Base-by-base conservation (phyloP, 495 filamentous ascomycete species). In the Schizothecium vesticola region DNA sequence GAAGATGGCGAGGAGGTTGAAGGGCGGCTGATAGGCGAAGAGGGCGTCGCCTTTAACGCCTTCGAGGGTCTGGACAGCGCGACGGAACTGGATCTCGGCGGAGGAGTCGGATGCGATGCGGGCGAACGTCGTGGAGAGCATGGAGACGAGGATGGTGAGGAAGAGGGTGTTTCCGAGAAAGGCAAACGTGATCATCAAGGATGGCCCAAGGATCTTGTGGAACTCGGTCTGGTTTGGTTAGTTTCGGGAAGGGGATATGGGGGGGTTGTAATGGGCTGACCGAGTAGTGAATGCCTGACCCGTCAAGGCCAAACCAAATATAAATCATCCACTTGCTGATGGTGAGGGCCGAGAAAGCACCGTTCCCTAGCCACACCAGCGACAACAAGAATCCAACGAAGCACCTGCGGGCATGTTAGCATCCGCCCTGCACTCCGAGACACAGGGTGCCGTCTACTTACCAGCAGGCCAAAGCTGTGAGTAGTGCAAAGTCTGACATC, bases 241-340 rank as follows among this genome's bases (percentile, higher is more conserved):
- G 12, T 24, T 6, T 24, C n/a, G 61, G 25, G 13, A 4, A 16
- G 1, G 5, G 33, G 43, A 72, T 11, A 5, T 24, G n/a, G 7
- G 21, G 10, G 4, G 57, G 28, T 3, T 23, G 10, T 1, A 16
- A 12, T 28, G 28, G 43, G 69, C 79, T 29, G 67, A 83, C 83
- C 13, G 89, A 90, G 69, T 84, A 77, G 68, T 89, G 82, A 33
- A 92, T 88, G 5, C 90, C 90, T 1, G 88, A 91, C 10, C 89
- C 90, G 66, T 92, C 90, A 13, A 92, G 81, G 0, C 90, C 90
- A 69, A 92, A 92, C 90, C 90, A 92, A 65, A 92, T 90, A 83
- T 88, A 92, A 0, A 92, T 82, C 90, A 92, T 91, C 90, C 90
- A 92, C 74, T 91, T 91, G 56, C 85, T 84, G 65, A 92, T 90